Conservation (phyloP, 129 eudicot species). For the Flaveria brownii region DNA sequence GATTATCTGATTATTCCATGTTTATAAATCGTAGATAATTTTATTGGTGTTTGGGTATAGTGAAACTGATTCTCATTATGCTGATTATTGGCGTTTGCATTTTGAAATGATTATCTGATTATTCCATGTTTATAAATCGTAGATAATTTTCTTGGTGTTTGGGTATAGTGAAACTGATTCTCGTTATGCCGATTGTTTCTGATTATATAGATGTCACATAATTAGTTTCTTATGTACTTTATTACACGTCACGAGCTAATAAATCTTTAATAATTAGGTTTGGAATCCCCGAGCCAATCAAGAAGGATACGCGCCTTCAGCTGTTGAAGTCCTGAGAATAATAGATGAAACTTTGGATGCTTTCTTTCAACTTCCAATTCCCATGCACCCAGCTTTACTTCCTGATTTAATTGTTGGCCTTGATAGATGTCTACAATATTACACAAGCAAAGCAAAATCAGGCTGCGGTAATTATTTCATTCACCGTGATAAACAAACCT, state of each 20-base stretch:
- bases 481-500: background rate
- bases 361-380: slow-evolving; percentile 90
- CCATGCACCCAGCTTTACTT: slow-evolving; percentile 85
- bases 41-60: background rate
- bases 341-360: slow-evolving; percentile 92
- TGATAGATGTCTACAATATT: slow-evolving; percentile 88
- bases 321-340: slow-evolving; percentile 75
- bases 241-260: background rate
- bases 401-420: slow-evolving; percentile 93
- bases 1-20: background rate
- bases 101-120: no score
- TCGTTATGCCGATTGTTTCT: background rate
- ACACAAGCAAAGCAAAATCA: slow-evolving; percentile 72
- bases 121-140: no score
- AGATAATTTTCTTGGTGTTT: background rate
- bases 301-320: slow-evolving; percentile 91
- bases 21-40: background rate
- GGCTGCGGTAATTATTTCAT: slow-evolving; percentile 73
- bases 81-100: no score
- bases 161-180: background rate
- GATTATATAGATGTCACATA: background rate
- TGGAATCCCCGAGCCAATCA: slow-evolving; percentile 91
- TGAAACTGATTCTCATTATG: background rate
- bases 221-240: slow-evolving; percentile 4
- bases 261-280: slow-evolving; percentile 40